Evolutionary conservation across 495 filamentous ascomycete genomes (phyloP).

Genomic region (Baudoinia panamericana): DNA sequence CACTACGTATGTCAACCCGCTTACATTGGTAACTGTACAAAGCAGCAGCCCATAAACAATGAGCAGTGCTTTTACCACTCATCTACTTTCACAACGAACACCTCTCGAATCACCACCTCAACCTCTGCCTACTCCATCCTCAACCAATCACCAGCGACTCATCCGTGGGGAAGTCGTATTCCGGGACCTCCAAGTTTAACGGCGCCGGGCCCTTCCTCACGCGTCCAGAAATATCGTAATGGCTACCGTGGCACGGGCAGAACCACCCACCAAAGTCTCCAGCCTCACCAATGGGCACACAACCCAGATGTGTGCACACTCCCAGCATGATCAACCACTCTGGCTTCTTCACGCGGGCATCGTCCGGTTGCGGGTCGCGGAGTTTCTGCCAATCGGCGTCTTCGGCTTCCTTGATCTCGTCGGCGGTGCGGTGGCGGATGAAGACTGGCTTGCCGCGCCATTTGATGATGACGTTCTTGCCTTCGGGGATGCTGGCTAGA

Average conservation of each 20-base stretch:
- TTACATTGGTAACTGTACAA: constrained; percentile 9
- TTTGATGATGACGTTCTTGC: constrained; percentile 99
- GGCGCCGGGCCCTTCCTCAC: constrained; percentile 92
- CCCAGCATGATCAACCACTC: constrained; percentile 99
- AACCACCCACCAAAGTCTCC: constrained; percentile 99
- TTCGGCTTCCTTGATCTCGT: constrained; percentile 47
- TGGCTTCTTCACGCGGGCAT: constrained; percentile 89
- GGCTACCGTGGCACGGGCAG: constrained; percentile 98
- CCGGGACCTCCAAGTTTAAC: constrained; percentile 89
- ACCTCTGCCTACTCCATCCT: background rate
- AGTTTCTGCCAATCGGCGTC: constrained; percentile 51
- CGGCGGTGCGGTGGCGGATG: constrained; percentile 90
- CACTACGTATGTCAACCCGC: constrained; percentile 5
- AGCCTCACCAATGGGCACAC: constrained; percentile 96
- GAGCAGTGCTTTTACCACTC: background rate
- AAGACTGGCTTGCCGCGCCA: constrained; percentile 99
- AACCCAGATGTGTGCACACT: constrained; percentile 98
- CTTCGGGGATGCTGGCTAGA: constrained; percentile 81
- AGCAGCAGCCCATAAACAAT: background rate
- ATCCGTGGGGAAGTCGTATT: constrained; percentile 49
- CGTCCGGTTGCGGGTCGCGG: constrained; percentile 82
- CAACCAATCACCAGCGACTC: constrained; percentile 30
- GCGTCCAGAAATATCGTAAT: constrained; percentile 98
- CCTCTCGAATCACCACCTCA: background rate
- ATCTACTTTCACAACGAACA: background rate